Percentiles rank a stretch among this genome's conserved stretches.
phyloP scores from a whole-genome alignment of 768 basidiomycete species.

The Naganishia vaughanmartiniae region DNA sequence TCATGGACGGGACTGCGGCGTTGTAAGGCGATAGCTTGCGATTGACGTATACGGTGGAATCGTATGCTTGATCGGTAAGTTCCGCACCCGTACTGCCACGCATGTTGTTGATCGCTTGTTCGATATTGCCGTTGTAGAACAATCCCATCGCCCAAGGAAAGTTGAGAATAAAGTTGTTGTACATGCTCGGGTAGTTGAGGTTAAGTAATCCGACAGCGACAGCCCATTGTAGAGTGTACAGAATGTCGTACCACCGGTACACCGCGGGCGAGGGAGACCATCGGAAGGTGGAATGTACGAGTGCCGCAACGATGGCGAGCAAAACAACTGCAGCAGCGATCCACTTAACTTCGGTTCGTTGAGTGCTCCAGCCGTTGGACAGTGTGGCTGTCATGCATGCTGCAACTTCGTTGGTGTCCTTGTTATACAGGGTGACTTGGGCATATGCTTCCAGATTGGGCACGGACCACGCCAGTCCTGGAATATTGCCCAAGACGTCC shows the following conservation, averaged over 20 bases:
- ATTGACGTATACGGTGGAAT: conserved; percentile 73
- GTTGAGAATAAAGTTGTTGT: conserved; percentile 75
- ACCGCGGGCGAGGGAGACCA: conserved; percentile 60
- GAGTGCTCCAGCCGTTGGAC: conserved; percentile 82
- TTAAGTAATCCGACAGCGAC: conserved; percentile 71
- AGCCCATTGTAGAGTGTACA: conserved; percentile 80
- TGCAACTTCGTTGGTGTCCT: conserved; percentile 67
- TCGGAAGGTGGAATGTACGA: conserved; percentile 54
- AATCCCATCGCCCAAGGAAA: conserved; percentile 86
- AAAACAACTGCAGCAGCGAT: conserved; percentile 62
- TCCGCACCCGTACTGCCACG: conserved; percentile 77
- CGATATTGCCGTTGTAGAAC: conserved; percentile 61
- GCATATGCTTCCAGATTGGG: conserved; percentile 90
- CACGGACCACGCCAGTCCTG: conserved; percentile 75
- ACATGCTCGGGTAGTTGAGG: conserved; percentile 82
- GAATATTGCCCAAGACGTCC: conserved; percentile 62
- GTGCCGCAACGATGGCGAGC: conserved; percentile 59
- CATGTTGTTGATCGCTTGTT: conserved; percentile 76
- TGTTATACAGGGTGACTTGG: conserved; percentile 69
- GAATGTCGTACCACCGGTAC: conserved; percentile 73
- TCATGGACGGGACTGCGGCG: conserved; percentile 34
- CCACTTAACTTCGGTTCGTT: conserved; percentile 74
- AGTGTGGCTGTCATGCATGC: conserved; percentile 90
- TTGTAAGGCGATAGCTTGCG: conserved; percentile 79
- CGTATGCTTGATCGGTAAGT: conserved; percentile 61